Evolutionary conservation across 352 stramenopile species (phyloP).

Genomic region (Phytophthora tubulina): DNA sequence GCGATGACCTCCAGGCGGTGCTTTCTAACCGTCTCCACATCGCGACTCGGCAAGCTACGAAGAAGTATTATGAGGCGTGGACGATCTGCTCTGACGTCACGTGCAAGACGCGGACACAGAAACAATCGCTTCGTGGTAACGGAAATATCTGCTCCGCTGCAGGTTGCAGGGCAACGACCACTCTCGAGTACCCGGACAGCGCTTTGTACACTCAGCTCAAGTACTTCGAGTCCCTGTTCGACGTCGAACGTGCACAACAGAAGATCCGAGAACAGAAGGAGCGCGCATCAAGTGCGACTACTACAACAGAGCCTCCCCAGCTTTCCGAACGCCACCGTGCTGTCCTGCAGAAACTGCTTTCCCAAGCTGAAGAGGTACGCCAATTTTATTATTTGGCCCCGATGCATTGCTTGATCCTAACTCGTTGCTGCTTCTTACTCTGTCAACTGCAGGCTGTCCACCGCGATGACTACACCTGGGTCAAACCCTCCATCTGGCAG

Average conservation of each 20-base stretch:
- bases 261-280: constrained; percentile 81
- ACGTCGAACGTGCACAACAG: constrained; percentile 91
- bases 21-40: constrained; percentile 89
- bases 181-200: constrained; percentile 90
- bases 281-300: constrained; percentile 31
- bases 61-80: constrained; percentile 92
- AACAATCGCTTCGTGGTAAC: constrained; percentile 94
- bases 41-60: constrained; percentile 79
- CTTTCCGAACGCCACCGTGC: constrained; percentile 75
- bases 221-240: constrained; percentile 97
- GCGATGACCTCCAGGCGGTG: constrained; percentile 76
- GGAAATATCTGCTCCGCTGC: constrained; percentile 93
- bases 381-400: not conserved
- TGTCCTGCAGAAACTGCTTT: constrained; percentile 82
- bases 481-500: constrained; percentile 92
- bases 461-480: constrained; percentile 94
- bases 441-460: constrained; percentile 64
- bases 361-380: constrained; percentile 79
- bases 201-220: constrained; percentile 97
- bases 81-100: constrained; percentile 95
- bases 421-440: constrained; percentile 2
- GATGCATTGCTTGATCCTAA: constrained; percentile 8
- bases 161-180: constrained; percentile 93
- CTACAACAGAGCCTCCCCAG: constrained; percentile 48
- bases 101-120: constrained; percentile 95